A percentile compares a stretch with the other conserved stretches of the same genome.
These are phyloP conservation scores for Ilex asprella DNA, from an alignment of 257 asterid species.

Conservation along the genomic window DNA sequence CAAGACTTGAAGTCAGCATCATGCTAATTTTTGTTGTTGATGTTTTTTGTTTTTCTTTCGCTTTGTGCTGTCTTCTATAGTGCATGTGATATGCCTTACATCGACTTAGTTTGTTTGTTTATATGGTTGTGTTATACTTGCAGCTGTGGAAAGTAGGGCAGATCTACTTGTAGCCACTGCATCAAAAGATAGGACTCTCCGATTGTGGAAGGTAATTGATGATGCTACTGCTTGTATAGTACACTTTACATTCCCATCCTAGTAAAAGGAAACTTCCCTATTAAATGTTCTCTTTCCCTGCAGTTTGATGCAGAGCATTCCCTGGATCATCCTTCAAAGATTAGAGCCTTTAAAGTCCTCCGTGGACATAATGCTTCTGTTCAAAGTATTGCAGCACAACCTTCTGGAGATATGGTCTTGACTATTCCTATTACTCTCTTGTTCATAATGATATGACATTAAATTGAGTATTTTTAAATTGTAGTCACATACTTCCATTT, in stretches of 20 bases:
- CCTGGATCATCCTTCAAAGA: constrained; percentile 43
- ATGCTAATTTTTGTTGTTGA: neutral
- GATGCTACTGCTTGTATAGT: constrained; percentile 12
- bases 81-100: neutral
- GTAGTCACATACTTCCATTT: constrained; percentile 12
- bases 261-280: constrained; percentile 4
- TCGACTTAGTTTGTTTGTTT: constrained; percentile 8
- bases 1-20: no score
- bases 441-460: constrained; percentile 1
- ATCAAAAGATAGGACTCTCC: constrained; percentile 81
- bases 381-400: constrained; percentile 67
- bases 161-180: constrained; percentile 80
- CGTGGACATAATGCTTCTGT: constrained; percentile 83
- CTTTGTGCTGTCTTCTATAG: neutral
- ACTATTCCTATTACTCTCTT: constrained; percentile 2
- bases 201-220: constrained; percentile 80
- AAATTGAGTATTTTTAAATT: neutral
- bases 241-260: constrained; percentile 8
- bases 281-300: constrained; percentile 21
- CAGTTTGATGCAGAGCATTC: constrained; percentile 60
- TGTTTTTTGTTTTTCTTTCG: constrained; percentile 1
- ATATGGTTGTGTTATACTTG: constrained; percentile 9
- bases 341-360: constrained; percentile 52
- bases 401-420: constrained; percentile 73
- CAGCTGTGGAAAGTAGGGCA: constrained; percentile 25